phyloP scores from a whole-genome alignment of 768 basidiomycete genomes.

The Suillus alpinus region DNA sequence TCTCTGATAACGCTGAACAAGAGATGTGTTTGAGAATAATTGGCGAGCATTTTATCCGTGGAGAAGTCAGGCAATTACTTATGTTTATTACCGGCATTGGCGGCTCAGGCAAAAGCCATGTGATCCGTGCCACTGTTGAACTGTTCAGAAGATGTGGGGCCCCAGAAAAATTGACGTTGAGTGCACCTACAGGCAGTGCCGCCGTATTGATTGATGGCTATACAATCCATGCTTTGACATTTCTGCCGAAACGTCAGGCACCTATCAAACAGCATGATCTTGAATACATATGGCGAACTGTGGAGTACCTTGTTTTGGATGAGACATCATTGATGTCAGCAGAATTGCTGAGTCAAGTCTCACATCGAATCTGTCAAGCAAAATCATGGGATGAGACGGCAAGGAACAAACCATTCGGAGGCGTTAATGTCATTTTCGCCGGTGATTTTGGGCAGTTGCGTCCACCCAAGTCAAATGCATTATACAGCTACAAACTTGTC shows the following conservation, averaged over 20 bases:
- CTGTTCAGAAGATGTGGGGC: too few relatives aligned
- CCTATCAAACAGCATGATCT: background rate
- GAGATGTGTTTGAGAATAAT: too few relatives aligned
- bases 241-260: background rate
- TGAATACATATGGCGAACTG: background rate
- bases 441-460: background rate
- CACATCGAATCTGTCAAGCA: background rate
- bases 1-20: too few relatives aligned
- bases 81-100: too few relatives aligned
- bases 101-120: too few relatives aligned
- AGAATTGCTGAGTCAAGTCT: background rate
- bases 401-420: background rate
- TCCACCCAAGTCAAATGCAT: background rate
- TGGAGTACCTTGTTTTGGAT: background rate
- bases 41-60: too few relatives aligned
- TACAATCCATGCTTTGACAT: background rate
- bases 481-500: background rate
- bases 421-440: background rate
- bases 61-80: too few relatives aligned
- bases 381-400: too few relatives aligned
- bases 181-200: background rate
- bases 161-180: too few relatives aligned
- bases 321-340: background rate
- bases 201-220: background rate
- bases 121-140: too few relatives aligned